phyloP scores from a whole-genome alignment of 2,329 filamentous ascomycete genomes.

The Botrytis sinoallii region DNA sequence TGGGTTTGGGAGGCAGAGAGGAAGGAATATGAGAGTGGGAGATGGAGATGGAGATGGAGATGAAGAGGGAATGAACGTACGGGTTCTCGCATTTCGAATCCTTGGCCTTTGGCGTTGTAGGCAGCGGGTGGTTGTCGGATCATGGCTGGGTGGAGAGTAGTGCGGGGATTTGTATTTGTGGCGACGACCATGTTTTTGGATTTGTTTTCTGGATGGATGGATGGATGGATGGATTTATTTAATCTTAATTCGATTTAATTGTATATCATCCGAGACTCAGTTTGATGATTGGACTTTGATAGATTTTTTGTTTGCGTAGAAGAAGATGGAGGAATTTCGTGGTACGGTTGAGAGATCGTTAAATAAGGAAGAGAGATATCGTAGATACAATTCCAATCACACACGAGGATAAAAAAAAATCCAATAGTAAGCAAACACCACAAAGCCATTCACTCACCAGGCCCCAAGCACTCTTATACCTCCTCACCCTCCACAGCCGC shows the following conservation, averaged over 20 bases:
- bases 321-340: not conserved
- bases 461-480: not conserved
- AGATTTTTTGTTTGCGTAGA: not conserved
- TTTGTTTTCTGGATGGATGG: not conserved
- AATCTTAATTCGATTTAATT: not conserved
- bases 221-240: not conserved
- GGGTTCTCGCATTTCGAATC: constrained; percentile 2
- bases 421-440: not conserved
- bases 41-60: not conserved
- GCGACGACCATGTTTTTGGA: not conserved
- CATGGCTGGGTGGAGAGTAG: constrained; percentile 14
- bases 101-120: not conserved
- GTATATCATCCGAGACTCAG: not conserved
- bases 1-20: not conserved
- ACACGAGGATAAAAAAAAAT: not conserved
- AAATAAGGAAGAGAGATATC: not conserved
- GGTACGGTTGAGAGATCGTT: not conserved
- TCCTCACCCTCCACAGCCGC: not conserved
- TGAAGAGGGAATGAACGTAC: not conserved
- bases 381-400: not conserved
- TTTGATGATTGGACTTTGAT: not conserved
- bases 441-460: not conserved
- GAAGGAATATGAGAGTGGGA: not conserved
- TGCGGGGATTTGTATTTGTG: constrained; percentile 10
- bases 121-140: constrained; percentile 17